Conservation (phyloP, 495 filamentous ascomycete species). For the Aspergillus cavernicola region DNA sequence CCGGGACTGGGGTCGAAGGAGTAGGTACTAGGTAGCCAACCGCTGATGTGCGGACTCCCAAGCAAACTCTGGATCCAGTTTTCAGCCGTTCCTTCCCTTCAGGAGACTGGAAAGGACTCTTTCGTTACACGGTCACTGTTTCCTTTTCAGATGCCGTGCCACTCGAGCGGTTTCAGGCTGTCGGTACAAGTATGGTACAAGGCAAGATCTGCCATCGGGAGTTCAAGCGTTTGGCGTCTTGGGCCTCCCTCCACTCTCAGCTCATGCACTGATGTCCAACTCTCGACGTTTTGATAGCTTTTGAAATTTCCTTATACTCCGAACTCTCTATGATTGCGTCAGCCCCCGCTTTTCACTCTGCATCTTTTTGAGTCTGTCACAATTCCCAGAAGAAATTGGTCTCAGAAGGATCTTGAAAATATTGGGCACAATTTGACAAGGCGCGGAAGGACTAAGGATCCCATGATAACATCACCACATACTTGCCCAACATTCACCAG, state of each 20-base stretch:
- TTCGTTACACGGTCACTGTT: slow-evolving; percentile 17
- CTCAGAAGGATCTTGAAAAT: not conserved
- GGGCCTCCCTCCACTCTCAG: slow-evolving; percentile 8
- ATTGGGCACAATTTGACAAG: slow-evolving; percentile 11
- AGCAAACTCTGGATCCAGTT: not conserved
- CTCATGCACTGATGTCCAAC: slow-evolving; percentile 43
- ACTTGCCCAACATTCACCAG: not conserved
- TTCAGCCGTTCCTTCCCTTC: slow-evolving; percentile 1
- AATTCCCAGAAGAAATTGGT: not conserved
- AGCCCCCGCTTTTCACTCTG: slow-evolving; percentile 6
- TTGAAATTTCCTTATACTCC: slow-evolving; percentile 11
- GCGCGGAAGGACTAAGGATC: not conserved
- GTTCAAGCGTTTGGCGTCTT: slow-evolving; percentile 5
- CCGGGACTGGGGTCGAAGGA: not conserved
- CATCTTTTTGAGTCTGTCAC: not conserved
- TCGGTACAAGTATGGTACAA: slow-evolving; percentile 9
- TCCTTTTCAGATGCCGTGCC: slow-evolving; percentile 15
- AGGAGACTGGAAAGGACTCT: slow-evolving; percentile 1
- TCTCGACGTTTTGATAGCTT: slow-evolving; percentile 22
- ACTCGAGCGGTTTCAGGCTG: slow-evolving; percentile 18
- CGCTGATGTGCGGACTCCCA: slow-evolving; percentile 15
- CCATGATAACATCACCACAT: not conserved
- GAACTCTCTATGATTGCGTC: slow-evolving; percentile 11
- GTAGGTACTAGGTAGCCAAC: slow-evolving; percentile 14
- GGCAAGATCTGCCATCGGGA: slow-evolving; percentile 6